These are phyloP conservation scores for Cladosporium austrohemisphaericum DNA, from an alignment of 2,329 filamentous ascomycete genomes.

Conservation along the genomic window DNA sequence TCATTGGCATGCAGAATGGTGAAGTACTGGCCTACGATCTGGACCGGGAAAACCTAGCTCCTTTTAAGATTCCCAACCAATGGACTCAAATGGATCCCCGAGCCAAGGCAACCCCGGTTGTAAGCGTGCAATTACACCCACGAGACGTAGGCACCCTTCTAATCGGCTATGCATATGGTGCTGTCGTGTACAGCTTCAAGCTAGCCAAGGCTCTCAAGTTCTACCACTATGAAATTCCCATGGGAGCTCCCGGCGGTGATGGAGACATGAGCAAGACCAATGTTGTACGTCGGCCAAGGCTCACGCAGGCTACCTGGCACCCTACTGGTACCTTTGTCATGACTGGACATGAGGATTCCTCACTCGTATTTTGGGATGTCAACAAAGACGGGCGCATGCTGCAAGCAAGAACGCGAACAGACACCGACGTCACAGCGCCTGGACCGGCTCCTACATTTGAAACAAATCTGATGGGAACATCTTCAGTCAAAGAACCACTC, in stretches of 20 bases:
- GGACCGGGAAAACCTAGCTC: constrained; percentile 71
- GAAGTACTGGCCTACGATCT: constrained; percentile 92
- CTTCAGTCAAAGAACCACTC: constrained; percentile 68
- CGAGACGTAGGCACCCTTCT: constrained; percentile 87
- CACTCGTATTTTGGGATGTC: constrained; percentile 85
- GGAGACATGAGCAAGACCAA: constrained; percentile 61
- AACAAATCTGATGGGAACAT: constrained; percentile 41
- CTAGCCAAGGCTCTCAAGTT: constrained; percentile 74
- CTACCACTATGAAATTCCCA: constrained; percentile 77
- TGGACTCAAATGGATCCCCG: constrained; percentile 72
- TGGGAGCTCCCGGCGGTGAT: constrained; percentile 76
- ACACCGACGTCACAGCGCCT: constrained; percentile 69
- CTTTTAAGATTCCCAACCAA: constrained; percentile 80
- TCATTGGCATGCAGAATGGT: constrained; percentile 64
- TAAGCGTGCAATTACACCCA: constrained; percentile 81
- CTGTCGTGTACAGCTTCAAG: constrained; percentile 91
- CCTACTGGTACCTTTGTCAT: constrained; percentile 86
- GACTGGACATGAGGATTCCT: constrained; percentile 85
- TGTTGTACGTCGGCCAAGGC: constrained; percentile 62
- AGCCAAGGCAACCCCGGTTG: constrained; percentile 61
- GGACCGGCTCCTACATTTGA: constrained; percentile 22
- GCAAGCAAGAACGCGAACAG: constrained; percentile 74
- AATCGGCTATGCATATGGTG: constrained; percentile 85
- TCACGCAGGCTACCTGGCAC: constrained; percentile 89
- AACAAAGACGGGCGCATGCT: constrained; percentile 76